phyloP scores from a whole-genome alignment of 441 rosid genomes.

The Pelargonium citronellum region DNA sequence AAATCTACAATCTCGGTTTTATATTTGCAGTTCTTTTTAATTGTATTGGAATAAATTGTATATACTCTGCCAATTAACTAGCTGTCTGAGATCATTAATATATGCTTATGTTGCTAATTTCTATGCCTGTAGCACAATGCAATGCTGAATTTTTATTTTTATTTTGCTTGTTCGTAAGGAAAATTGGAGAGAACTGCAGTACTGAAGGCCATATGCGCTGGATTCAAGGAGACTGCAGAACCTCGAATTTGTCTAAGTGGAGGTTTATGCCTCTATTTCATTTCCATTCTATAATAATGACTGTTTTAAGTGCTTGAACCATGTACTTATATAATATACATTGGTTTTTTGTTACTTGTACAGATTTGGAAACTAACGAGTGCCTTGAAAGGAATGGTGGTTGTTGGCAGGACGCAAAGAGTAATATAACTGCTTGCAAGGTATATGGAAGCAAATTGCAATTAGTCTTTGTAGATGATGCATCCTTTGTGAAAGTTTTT shows the following conservation, averaged over 20 bases:
- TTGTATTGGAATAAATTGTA: no score
- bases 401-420: conserved; percentile 79
- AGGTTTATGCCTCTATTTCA: conserved; percentile 29
- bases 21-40: background rate
- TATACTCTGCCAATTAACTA: background rate
- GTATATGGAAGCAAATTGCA: conserved; percentile 30
- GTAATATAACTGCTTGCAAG: conserved; percentile 94
- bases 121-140: background rate
- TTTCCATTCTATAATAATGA: background rate
- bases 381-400: conserved; percentile 93
- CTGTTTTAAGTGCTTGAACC: background rate
- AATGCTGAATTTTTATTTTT: background rate
- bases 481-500: background rate
- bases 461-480: no score
- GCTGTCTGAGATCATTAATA: background rate
- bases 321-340: no score
- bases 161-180: conserved; percentile 36
- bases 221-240: conserved; percentile 95
- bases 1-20: background rate
- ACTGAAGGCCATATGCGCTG: conserved; percentile 90
- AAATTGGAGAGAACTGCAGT: conserved; percentile 87
- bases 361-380: conserved; percentile 94
- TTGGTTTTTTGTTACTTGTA: conserved; percentile 16
- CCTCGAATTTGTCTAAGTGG: conserved; percentile 80
- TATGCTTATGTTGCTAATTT: no score